A percentile compares a stretch with the other conserved stretches of the same genome.
Conservation (phyloP, 2,329 filamentous ascomycete genomes). For the Setomelanomma holmii region DNA sequence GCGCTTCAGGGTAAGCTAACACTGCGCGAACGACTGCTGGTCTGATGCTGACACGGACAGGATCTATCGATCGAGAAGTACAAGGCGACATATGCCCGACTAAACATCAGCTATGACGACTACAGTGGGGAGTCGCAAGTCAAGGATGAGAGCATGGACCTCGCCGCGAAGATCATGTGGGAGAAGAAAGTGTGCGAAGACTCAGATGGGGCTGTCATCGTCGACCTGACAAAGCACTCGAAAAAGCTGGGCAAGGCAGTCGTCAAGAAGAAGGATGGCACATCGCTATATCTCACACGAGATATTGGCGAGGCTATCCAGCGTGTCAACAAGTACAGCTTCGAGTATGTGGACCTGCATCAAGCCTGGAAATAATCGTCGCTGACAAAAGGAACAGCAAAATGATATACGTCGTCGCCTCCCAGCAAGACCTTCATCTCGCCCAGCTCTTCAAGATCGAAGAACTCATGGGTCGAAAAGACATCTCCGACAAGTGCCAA, state of each 20-base stretch:
- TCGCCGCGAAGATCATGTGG: conserved; percentile 65
- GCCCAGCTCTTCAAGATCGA: conserved; percentile 71
- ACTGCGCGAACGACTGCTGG: background rate
- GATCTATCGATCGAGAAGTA: conserved; percentile 70
- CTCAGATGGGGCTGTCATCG: conserved; percentile 70
- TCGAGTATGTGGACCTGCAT: conserved; percentile 55
- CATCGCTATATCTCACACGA: conserved; percentile 71
- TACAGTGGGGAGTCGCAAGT: conserved; percentile 75
- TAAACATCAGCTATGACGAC: conserved; percentile 71
- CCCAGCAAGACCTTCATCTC: conserved; percentile 70
- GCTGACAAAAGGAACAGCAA: conserved; percentile 43
- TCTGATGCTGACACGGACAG: conserved; percentile 19
- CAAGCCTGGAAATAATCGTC: background rate
- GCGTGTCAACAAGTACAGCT: conserved; percentile 66
- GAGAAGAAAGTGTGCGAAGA: conserved; percentile 68
- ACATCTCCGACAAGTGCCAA: conserved; percentile 65
- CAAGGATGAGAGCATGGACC: conserved; percentile 66
- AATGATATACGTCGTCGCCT: conserved; percentile 72
- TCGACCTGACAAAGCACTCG: conserved; percentile 73
- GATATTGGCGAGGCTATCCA: conserved; percentile 72
- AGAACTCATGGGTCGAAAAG: conserved; percentile 67
- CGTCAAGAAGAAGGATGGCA: conserved; percentile 71
- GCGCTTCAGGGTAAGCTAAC: conserved; percentile 58
- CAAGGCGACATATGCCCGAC: conserved; percentile 67
- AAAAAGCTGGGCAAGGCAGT: conserved; percentile 74